phyloP scores from a whole-genome alignment of 2,329 filamentous ascomycete genomes.

The Volutella citrinella region DNA sequence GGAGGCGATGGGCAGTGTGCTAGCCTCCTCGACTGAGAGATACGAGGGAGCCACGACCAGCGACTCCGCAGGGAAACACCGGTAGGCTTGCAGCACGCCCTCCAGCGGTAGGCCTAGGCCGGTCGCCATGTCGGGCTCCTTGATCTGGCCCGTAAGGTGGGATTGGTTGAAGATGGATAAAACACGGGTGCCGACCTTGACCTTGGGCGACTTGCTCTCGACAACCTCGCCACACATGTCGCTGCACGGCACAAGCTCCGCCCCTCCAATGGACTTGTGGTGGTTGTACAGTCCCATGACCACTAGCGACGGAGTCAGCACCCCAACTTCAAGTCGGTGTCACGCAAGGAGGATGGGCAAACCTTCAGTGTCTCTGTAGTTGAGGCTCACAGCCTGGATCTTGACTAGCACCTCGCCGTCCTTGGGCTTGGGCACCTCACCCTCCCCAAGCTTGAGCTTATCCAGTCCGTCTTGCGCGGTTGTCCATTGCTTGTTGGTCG shows the following conservation, averaged over 20 bases:
- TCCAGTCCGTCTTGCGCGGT: slow-evolving; percentile 55
- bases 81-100: slow-evolving; percentile 57
- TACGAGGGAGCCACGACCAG: slow-evolving; percentile 56
- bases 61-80: slow-evolving; percentile 54
- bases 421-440: slow-evolving; percentile 44
- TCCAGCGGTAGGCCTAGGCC: slow-evolving; percentile 60
- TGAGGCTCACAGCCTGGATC: slow-evolving; percentile 45
- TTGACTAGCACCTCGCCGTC: slow-evolving; percentile 51
- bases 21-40: slow-evolving; percentile 56
- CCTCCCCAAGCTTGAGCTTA: slow-evolving; percentile 44
- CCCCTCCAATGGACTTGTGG: slow-evolving; percentile 49
- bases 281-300: slow-evolving; percentile 65
- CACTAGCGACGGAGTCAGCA: slow-evolving; percentile 40
- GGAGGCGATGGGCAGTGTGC: slow-evolving; percentile 57
- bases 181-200: slow-evolving; percentile 61
- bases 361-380: slow-evolving; percentile 51
- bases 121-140: slow-evolving; percentile 49
- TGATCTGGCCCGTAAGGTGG: slow-evolving; percentile 58
- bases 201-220: slow-evolving; percentile 36
- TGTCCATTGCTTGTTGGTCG: slow-evolving; percentile 50
- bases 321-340: neutral
- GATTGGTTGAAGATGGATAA: slow-evolving; percentile 61
- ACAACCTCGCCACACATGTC: slow-evolving; percentile 67
- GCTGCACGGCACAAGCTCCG: slow-evolving; percentile 59
- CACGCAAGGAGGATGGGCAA: neutral